Conservation (phyloP, 768 basidiomycete genomes). For the Hemileccinum rubropunctum region DNA sequence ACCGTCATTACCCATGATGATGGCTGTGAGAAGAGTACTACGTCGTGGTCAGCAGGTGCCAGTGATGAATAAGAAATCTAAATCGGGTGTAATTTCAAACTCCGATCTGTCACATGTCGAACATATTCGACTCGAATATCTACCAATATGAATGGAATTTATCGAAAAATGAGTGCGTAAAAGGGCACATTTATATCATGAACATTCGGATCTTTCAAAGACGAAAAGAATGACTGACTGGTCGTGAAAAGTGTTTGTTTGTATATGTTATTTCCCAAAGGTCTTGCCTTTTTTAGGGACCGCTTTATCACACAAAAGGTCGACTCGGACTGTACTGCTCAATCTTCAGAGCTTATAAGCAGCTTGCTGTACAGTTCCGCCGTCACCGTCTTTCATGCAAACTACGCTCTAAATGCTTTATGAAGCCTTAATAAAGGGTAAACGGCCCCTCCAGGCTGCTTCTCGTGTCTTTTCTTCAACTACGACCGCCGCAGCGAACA, state of each 20-base stretch:
- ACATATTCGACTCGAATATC: background rate
- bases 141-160: background rate
- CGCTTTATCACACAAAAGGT: slow-evolving; percentile 6
- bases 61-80: slow-evolving; percentile 6
- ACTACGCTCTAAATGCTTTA: slow-evolving; percentile 26
- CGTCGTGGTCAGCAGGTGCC: background rate
- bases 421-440: slow-evolving; percentile 40
- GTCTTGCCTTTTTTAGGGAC: slow-evolving; percentile 10
- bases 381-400: slow-evolving; percentile 16
- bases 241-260: slow-evolving; percentile 16
- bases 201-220: too few relatives aligned
- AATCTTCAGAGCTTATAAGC: slow-evolving; percentile 2
- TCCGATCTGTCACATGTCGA: slow-evolving; percentile 1
- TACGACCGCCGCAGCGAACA: slow-evolving; percentile 29
- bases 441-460: slow-evolving; percentile 55
- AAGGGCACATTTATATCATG: too few relatives aligned
- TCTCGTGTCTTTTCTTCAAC: slow-evolving; percentile 35
- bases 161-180: too few relatives aligned
- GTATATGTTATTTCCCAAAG: slow-evolving; percentile 24
- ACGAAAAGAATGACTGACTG: too few relatives aligned
- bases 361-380: slow-evolving; percentile 5
- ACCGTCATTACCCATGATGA: slow-evolving; percentile 81
- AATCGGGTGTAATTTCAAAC: background rate
- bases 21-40: background rate
- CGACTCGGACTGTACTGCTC: slow-evolving; percentile 4